phyloP scores from a whole-genome alignment of 768 basidiomycete species.

The Rhodotorula sphaerocarpa region DNA sequence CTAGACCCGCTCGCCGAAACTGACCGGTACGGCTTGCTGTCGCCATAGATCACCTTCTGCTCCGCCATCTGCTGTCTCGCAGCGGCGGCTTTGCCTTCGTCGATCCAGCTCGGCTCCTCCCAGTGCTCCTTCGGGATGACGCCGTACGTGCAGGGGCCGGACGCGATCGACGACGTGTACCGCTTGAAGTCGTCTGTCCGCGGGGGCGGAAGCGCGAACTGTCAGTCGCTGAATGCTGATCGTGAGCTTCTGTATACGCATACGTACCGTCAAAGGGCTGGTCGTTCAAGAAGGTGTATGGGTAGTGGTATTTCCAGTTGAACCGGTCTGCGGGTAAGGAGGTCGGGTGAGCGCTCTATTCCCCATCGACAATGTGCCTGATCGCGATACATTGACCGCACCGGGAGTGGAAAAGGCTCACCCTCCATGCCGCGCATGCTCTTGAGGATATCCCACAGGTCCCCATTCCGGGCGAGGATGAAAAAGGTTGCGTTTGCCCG shows the following conservation, averaged over 20 bases:
- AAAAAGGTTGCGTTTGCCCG: neutral
- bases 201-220: conserved; percentile 67
- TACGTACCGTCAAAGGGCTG: conserved; percentile 51
- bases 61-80: conserved; percentile 21
- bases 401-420: neutral
- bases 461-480: conserved; percentile 16
- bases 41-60: conserved; percentile 20
- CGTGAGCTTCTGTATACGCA: conserved; percentile 45
- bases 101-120: conserved; percentile 42
- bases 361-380: too few species aligned
- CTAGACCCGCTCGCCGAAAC: conserved; percentile 4
- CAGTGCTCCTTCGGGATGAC: conserved; percentile 53
- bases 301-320: conserved; percentile 49
- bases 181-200: conserved; percentile 43
- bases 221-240: too few species aligned
- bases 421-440: conserved; percentile 15
- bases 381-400: neutral
- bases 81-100: conserved; percentile 4
- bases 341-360: too few species aligned
- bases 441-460: conserved; percentile 16
- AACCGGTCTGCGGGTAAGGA: neutral
- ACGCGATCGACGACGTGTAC: conserved; percentile 21
- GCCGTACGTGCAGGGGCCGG: conserved; percentile 34
- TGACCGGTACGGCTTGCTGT: neutral
- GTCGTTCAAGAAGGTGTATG: conserved; percentile 77